Percentiles rank a stretch among this genome's conserved stretches.
These are phyloP conservation scores for Tricholoma matsutake DNA, from an alignment of 768 basidiomycete genomes.

Conservation along the genomic window DNA sequence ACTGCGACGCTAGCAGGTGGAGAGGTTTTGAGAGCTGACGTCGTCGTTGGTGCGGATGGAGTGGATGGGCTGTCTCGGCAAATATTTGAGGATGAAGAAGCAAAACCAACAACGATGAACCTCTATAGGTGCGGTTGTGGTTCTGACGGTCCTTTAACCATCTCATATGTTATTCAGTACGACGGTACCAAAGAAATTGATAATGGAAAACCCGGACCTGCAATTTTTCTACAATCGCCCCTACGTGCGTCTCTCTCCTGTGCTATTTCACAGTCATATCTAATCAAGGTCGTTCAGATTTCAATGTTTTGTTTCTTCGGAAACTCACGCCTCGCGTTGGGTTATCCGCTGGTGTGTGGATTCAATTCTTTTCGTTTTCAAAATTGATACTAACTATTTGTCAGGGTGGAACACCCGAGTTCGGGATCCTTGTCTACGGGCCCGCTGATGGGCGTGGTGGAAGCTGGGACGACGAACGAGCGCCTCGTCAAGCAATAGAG, in stretches of 20 bases:
- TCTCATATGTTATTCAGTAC: constrained; percentile 24
- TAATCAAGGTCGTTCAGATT: constrained; percentile 13
- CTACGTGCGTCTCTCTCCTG: constrained; percentile 15
- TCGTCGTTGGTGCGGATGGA: constrained; percentile 60
- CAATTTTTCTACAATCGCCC: constrained; percentile 25
- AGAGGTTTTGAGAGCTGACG: constrained; percentile 40
- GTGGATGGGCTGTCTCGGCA: constrained; percentile 35
- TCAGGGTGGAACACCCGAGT: constrained; percentile 34
- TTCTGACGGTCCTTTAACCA: neutral
- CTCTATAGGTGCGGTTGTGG: constrained; percentile 41
- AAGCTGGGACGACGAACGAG: constrained; percentile 27
- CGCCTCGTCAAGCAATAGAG: constrained; percentile 30
- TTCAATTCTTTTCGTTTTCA: neutral
- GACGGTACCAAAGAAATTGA: constrained; percentile 35
- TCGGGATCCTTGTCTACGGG: constrained; percentile 29
- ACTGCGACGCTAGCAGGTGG: constrained; percentile 38
- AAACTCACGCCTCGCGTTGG: constrained; percentile 24
- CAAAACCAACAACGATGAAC: constrained; percentile 21
- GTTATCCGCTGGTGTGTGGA: constrained; percentile 29
- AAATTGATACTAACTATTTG: constrained; percentile 10
- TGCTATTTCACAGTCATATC: neutral
- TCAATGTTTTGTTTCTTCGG: constrained; percentile 37
- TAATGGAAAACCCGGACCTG: constrained; percentile 40
- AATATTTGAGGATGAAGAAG: constrained; percentile 28
- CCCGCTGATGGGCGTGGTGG: constrained; percentile 26